phyloP scores from a whole-genome alignment of 768 basidiomycete species.

The Termitomyces sp. region DNA sequence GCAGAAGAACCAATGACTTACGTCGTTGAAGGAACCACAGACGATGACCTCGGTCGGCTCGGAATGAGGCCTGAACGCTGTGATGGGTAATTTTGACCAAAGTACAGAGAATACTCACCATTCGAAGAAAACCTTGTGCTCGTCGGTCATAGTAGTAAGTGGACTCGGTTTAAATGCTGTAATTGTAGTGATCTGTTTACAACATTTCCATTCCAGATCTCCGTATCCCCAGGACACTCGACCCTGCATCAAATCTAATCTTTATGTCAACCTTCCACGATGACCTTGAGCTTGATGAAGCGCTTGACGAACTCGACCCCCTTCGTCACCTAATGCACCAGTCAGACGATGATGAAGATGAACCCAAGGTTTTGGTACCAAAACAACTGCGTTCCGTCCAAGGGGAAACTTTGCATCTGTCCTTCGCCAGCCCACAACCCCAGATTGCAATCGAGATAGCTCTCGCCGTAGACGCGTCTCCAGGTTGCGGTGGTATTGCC shows the following conservation, averaged over 20 bases:
- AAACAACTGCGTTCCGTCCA: conserved; percentile 45
- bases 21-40: conserved; percentile 78
- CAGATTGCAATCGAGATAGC: conserved; percentile 33
- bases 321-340: conserved; percentile 53
- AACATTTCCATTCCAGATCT: not conserved
- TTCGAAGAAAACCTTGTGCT: conserved; percentile 44
- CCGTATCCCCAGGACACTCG: not conserved
- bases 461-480: conserved; percentile 70
- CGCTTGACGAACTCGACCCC: conserved; percentile 50
- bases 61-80: conserved; percentile 47
- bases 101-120: conserved; percentile 32
- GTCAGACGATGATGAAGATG: conserved; percentile 21
- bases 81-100: not conserved
- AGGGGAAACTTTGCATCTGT: conserved; percentile 42
- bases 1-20: conserved; percentile 26
- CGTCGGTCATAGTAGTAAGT: conserved; percentile 10
- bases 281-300: conserved; percentile 45
- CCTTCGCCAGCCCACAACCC: conserved; percentile 21
- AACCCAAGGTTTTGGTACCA: conserved; percentile 38
- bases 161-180: not conserved
- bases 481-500: conserved; percentile 88
- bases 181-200: conserved; percentile 9
- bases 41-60: conserved; percentile 56
- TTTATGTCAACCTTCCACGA: conserved; percentile 15
- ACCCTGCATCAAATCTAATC: conserved; percentile 4